Percentiles rank a stretch among this genome's conserved stretches.
Evolutionary conservation across 2,329 filamentous ascomycete species (phyloP).

Genomic region (Tolypocladium inflatum): DNA sequence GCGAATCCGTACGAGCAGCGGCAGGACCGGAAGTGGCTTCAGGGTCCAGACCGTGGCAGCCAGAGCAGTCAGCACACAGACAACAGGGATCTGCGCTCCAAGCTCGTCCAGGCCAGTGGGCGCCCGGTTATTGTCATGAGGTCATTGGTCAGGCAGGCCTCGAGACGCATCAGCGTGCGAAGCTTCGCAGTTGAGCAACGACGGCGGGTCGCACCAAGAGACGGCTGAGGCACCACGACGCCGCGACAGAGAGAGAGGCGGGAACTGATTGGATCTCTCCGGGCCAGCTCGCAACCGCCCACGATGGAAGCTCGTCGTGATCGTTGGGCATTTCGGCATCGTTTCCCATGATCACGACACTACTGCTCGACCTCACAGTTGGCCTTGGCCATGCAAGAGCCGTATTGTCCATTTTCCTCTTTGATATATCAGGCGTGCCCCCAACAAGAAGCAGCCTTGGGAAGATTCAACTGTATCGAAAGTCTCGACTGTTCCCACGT

Average conservation of each 20-base stretch:
- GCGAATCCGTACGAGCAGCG: neutral
- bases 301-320: neutral
- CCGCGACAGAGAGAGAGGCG: neutral
- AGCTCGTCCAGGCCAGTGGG: neutral
- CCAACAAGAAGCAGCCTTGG: neutral
- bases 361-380: neutral
- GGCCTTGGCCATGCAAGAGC: neutral
- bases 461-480: neutral
- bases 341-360: neutral
- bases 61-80: neutral
- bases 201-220: neutral
- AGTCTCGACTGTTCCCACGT: neutral
- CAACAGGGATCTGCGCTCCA: neutral
- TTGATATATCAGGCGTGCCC: neutral
- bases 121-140: neutral
- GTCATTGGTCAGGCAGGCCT: constrained; percentile 1
- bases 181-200: neutral
- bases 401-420: neutral
- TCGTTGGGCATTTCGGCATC: neutral
- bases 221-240: neutral
- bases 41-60: neutral
- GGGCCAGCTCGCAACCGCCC: too few species aligned
- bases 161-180: neutral
- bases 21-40: neutral
- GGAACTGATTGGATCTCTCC: neutral